Evolutionary conservation across 441 rosid species (phyloP).

Genomic region (Lepidium campestre): DNA sequence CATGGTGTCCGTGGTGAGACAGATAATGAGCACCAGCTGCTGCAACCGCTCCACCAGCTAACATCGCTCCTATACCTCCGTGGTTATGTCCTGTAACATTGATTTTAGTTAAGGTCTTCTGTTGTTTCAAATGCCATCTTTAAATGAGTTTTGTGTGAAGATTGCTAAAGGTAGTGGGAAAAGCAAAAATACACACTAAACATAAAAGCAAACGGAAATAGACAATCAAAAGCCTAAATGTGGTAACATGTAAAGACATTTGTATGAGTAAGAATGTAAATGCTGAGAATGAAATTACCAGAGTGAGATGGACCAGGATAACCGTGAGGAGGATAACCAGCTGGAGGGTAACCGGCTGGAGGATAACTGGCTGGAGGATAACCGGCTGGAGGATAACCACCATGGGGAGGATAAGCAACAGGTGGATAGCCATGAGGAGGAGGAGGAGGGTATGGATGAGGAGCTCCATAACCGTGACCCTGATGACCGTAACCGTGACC

Average conservation of each 20-base stretch:
- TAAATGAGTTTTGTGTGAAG: background rate
- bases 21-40: slow-evolving; percentile 74
- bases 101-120: background rate
- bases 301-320: slow-evolving; percentile 27
- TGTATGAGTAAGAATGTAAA: background rate
- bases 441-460: slow-evolving; percentile 36
- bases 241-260: background rate
- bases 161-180: background rate
- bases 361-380: slow-evolving; percentile 8
- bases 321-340: slow-evolving; percentile 16
- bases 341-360: slow-evolving; percentile 2
- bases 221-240: background rate
- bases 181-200: background rate
- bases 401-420: slow-evolving; percentile 43
- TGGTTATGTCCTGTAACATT: slow-evolving; percentile 23
- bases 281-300: slow-evolving; percentile 9
- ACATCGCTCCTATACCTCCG: slow-evolving; percentile 46
- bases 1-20: slow-evolving; percentile 42
- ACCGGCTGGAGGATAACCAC: slow-evolving; percentile 27
- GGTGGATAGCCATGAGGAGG: slow-evolving; percentile 57
- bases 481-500: slow-evolving; percentile 34
- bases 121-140: background rate
- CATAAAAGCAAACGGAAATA: background rate
- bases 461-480: slow-evolving; percentile 27
- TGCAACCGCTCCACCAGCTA: slow-evolving; percentile 70